phyloP scores from a whole-genome alignment of 2,329 filamentous ascomycete genomes.

The Leptographium wingfieldii region DNA sequence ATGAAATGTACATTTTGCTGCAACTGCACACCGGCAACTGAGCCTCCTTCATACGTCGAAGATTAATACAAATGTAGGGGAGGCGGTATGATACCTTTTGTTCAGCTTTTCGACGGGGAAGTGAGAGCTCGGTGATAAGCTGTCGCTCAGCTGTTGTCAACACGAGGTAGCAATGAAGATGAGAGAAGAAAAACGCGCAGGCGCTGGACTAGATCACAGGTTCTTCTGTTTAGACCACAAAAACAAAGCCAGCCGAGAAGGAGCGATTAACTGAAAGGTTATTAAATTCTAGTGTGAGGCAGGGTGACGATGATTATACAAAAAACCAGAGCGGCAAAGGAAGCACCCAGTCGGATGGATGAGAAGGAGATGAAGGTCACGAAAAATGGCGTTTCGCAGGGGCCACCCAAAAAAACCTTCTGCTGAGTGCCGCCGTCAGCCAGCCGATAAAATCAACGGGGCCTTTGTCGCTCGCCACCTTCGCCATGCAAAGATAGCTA shows the following conservation, averaged over 20 bases:
- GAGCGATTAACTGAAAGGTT: background rate
- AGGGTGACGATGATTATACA: background rate
- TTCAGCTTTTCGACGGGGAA: background rate
- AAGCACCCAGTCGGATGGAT: background rate
- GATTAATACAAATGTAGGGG: background rate
- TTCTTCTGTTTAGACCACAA: background rate
- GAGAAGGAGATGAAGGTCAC: background rate
- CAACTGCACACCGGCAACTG: background rate
- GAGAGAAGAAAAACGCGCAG: background rate
- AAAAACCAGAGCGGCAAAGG: background rate
- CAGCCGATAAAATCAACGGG: background rate
- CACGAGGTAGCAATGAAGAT: background rate
- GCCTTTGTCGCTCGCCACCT: background rate
- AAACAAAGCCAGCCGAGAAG: background rate
- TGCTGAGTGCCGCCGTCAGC: background rate
- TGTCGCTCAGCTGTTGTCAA: background rate
- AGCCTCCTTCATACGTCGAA: background rate
- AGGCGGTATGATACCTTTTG: background rate
- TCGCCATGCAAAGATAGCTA: too few species aligned
- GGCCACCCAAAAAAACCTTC: background rate
- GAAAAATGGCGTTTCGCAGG: slow-evolving; percentile 1
- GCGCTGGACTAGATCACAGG: background rate
- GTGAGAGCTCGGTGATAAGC: background rate
- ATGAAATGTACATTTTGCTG: background rate
- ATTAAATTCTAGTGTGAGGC: background rate